Evolutionary conservation across 352 stramenopile genomes (phyloP), one percentile per base, ranked within the genome.

Genomic region (Phytophthora tubulina): DNA sequence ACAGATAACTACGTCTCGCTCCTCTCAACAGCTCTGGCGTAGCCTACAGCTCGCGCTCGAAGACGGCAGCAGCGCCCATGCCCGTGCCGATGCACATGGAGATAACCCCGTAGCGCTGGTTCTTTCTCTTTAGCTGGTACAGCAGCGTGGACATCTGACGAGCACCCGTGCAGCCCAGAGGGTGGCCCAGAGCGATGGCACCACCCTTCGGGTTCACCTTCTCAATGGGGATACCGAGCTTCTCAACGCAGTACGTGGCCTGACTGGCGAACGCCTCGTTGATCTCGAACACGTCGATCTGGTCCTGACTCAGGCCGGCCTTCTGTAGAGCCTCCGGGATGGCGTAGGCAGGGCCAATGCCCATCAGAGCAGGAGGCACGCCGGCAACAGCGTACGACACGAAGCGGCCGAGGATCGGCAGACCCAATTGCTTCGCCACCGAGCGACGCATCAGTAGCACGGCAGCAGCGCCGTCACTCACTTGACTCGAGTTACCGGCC

Each of bases 61-160:
- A 88, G 51, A 98, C 86, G 45, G 93, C 93, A 58, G 96, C 96
- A 30, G 93, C 95, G 38, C 95, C 96, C 93, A 98, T 98, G 57
- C 96, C 96, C 55, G 92, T 98, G 67, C 96, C 96, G 77, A 98
- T 97, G 81, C 96, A 99, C 93, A 99, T 98, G 59, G 88, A 97
- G 51, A 98, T 92, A 55, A 98, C 88, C 55, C 94, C 95, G 64
- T 95, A 96, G 49, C 80, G 78, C 63, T 89, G 79, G 33, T 94
- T 88, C 55, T 79, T 91, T 49, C 93, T 84, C 77, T 97, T 96
- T 63, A 99, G 85, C 74, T 98, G 88, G 75, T 97, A 83, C 45
- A 98, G 64, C 32, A 99, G 77, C 51, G 94, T 98, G n/a, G 90
- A 91, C 52, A 98, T 84, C 73, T 97, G 81, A 60, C 96, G 86